phyloP scores from a whole-genome alignment of 257 asterid species.

The Nicotiana tabacum region DNA sequence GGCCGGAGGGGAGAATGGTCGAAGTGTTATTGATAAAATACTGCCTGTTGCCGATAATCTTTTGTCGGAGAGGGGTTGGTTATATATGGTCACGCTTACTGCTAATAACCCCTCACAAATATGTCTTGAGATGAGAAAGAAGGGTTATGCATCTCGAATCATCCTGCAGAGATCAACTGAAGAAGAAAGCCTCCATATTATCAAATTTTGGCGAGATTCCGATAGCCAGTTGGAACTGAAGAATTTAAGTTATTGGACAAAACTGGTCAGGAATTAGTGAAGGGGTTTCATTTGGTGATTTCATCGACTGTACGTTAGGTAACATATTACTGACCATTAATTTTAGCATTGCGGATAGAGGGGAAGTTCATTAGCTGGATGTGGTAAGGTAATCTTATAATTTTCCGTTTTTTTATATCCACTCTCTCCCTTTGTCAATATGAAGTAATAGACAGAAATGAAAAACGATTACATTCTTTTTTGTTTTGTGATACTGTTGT shows the following conservation, averaged over 20 bases:
- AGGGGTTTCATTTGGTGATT: slow-evolving; percentile 24
- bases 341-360: not conserved
- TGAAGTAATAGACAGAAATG: not conserved
- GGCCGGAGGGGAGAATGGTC: slow-evolving; percentile 94
- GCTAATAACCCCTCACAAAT: slow-evolving; percentile 68
- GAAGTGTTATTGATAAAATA: slow-evolving; percentile 76
- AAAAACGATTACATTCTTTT: not conserved
- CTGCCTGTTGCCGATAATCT: slow-evolving; percentile 74
- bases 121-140: slow-evolving; percentile 77
- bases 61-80: slow-evolving; percentile 84
- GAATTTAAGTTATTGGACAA: slow-evolving; percentile 19
- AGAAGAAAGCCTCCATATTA: slow-evolving; percentile 84
- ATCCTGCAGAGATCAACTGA: slow-evolving; percentile 83
- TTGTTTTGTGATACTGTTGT: not conserved
- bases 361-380: not conserved
- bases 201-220: slow-evolving; percentile 84
- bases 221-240: slow-evolving; percentile 37
- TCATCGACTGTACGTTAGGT: slow-evolving; percentile 34
- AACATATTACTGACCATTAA: slow-evolving; percentile 11
- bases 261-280: slow-evolving; percentile 20
- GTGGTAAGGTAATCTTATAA: not conserved
- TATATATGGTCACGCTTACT: slow-evolving; percentile 65
- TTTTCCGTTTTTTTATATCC: too few species aligned
- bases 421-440: too few species aligned
- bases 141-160: slow-evolving; percentile 74